Evolutionary conservation across 2,329 filamentous ascomycete species (phyloP), one percentile per base, ranked within the genome.

Genomic region (Zarea fungicola): DNA sequence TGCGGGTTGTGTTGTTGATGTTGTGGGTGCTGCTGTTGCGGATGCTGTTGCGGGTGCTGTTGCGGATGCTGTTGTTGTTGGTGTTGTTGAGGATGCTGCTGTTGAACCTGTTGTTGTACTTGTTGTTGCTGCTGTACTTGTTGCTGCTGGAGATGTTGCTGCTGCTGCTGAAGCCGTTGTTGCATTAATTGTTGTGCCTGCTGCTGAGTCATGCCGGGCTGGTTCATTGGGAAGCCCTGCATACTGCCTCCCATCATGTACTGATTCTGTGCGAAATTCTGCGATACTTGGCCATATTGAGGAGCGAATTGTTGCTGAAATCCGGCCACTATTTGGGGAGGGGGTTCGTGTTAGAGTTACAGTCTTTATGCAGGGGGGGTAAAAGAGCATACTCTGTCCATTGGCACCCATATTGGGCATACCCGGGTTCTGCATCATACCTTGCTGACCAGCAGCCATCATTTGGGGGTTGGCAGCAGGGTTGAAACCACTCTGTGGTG

Each of bases 341-440:
- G 28, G 19, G 32, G 13, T 18, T 16, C 21, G 23, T 16, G 18
- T 47, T 42, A 41, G 42, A 41, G 41, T 14, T 4, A 26, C 18
- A 34, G n/a, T n/a, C n/a, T 21, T 4, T n/a, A 8, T 18, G 11
- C 14, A 37, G 19, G 48, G 32, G 40, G 43, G 35, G 36, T 19
- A 45, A 51, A 44, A 50, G 26, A 31, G 54, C 78, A 74, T 69
- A 81, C 78, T 80, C 62, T 81, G 78, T 46, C 78, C 76, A 70
- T 80, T 81, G 55, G 74, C 66, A 56, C 70, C 69, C 76, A 81
- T 80, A 62, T 77, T 76, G 55, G 72, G 73, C 76, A 81, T 79
- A 61, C 68, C 74, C 57, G 76, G 65, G 62, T 75, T 80, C 67
- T 78, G 80, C 80, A 84, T 83, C 78, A 84, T 82, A 60, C 73